These are phyloP conservation scores for Chalaropsis thielavioides DNA, from an alignment of 2,329 filamentous ascomycete species.

Conservation along the genomic window DNA sequence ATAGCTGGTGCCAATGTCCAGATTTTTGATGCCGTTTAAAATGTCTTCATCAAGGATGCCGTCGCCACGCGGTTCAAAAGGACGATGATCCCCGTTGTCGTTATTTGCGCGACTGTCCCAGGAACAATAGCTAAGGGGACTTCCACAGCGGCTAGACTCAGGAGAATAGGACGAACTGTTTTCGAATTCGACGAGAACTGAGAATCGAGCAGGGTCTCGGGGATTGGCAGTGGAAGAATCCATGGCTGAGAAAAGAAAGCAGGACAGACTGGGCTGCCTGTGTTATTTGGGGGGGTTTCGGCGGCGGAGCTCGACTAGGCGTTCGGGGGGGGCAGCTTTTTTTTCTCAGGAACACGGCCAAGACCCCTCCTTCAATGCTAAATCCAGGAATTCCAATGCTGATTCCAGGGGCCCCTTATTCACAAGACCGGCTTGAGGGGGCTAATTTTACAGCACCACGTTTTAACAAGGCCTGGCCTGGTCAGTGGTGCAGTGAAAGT, in stretches of 20 bases:
- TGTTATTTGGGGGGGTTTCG: conserved; percentile 12
- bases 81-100: background rate
- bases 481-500: background rate
- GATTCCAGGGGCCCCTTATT: conserved; percentile 10
- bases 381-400: conserved; percentile 6
- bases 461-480: background rate
- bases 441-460: conserved; percentile 8
- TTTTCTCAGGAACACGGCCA: conserved; percentile 13
- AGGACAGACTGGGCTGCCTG: conserved; percentile 9
- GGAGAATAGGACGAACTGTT: conserved; percentile 10
- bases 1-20: conserved; percentile 12
- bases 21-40: conserved; percentile 15
- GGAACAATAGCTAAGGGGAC: conserved; percentile 15
- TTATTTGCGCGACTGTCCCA: conserved; percentile 14
- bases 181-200: conserved; percentile 15
- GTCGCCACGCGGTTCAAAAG: conserved; percentile 8
- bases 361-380: conserved; percentile 16
- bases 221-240: conserved; percentile 8
- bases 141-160: conserved; percentile 16
- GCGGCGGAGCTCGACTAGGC: background rate
- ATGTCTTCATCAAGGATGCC: conserved; percentile 14
- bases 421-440: conserved; percentile 5
- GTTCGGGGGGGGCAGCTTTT: background rate
- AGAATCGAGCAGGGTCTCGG: conserved; percentile 15
- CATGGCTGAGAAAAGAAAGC: conserved; percentile 9